Evolutionary conservation across 2,329 filamentous ascomycete genomes (phyloP).

Genomic region (Penicillium decumbens): DNA sequence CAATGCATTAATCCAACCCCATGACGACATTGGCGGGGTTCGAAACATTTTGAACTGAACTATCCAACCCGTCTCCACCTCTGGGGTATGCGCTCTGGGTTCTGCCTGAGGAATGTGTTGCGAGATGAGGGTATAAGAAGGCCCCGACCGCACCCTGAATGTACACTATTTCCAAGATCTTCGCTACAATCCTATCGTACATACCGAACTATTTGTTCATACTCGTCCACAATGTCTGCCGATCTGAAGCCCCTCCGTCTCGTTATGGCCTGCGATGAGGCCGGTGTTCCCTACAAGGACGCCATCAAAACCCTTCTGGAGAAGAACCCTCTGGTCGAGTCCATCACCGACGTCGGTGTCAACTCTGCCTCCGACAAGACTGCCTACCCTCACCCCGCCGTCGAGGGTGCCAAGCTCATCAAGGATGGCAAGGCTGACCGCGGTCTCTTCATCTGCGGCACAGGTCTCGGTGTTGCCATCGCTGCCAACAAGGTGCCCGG

Average conservation of each 20-base stretch:
- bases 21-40: constrained; percentile 24
- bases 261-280: constrained; percentile 64
- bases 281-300: constrained; percentile 73
- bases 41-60: not conserved
- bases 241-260: constrained; percentile 50
- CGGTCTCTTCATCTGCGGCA: constrained; percentile 74
- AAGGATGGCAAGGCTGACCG: constrained; percentile 60
- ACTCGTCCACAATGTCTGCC: constrained; percentile 27
- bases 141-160: not conserved
- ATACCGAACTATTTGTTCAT: constrained; percentile 1
- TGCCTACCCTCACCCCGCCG: constrained; percentile 74
- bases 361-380: constrained; percentile 65
- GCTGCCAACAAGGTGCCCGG: constrained; percentile 84
- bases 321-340: constrained; percentile 60
- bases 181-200: not conserved
- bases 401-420: constrained; percentile 60
- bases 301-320: constrained; percentile 69
- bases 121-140: not conserved
- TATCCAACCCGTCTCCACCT: constrained; percentile 14
- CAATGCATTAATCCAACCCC: not conserved
- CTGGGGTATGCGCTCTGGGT: constrained; percentile 6
- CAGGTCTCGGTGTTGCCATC: constrained; percentile 81
- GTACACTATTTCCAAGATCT: not conserved
- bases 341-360: constrained; percentile 71
- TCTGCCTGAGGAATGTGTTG: not conserved